phyloP scores from a whole-genome alignment of 345 rosid genomes.

The Linum lewisii region DNA sequence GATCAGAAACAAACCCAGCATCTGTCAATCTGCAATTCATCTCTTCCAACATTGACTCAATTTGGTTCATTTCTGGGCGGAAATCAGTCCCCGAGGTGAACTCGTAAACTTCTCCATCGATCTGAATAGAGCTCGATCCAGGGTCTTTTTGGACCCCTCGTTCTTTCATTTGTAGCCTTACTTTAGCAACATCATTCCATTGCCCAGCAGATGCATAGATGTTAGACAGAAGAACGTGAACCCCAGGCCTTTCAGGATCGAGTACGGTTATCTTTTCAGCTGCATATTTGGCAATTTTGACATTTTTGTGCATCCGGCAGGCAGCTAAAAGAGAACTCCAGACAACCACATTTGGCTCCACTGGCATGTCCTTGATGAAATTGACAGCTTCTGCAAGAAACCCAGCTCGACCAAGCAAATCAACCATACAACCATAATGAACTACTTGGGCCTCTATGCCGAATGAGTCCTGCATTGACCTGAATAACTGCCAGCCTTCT shows the following conservation, averaged over 20 bases:
- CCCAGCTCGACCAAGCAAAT: constrained; percentile 63
- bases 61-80: constrained; percentile 37
- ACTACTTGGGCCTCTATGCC: constrained; percentile 38
- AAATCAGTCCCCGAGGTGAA: constrained; percentile 54
- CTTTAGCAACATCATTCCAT: constrained; percentile 48
- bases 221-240: constrained; percentile 46
- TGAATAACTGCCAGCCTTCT: constrained; percentile 44
- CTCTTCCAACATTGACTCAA: constrained; percentile 39
- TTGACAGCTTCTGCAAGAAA: constrained; percentile 39
- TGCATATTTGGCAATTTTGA: constrained; percentile 40
- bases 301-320: constrained; percentile 40
- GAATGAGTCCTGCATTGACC: constrained; percentile 41
- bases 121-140: constrained; percentile 40
- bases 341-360: constrained; percentile 57
- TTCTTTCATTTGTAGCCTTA: constrained; percentile 47
- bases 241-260: constrained; percentile 34
- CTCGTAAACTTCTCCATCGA: constrained; percentile 33
- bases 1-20: constrained; percentile 45
- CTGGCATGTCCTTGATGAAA: constrained; percentile 42
- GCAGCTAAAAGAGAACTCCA: constrained; percentile 60
- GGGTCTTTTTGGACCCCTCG: constrained; percentile 44
- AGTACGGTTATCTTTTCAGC: constrained; percentile 34
- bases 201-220: constrained; percentile 51
- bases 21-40: constrained; percentile 28
- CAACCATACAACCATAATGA: constrained; percentile 72